phyloP scores from a whole-genome alignment of 2,329 filamentous ascomycete genomes.

The Fusarium drepaniforme region DNA sequence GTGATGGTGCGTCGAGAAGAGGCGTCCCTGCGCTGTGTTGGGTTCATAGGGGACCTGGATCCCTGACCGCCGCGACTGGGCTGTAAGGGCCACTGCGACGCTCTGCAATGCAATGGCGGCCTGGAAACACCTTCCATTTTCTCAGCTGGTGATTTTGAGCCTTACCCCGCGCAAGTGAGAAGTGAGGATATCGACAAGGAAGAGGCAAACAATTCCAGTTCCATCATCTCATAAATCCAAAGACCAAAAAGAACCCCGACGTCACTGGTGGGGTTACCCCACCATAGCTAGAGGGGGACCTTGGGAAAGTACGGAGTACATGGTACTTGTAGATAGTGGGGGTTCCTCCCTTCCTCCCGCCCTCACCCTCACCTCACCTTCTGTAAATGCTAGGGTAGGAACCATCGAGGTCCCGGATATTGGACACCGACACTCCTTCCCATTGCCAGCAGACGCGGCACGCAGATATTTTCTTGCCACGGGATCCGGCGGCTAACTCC shows the following conservation, averaged over 20 bases:
- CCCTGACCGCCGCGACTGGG: neutral
- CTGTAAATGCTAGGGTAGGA: neutral
- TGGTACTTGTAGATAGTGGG: conserved; percentile 5
- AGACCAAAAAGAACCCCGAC: conserved; percentile 16
- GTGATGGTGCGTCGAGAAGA: neutral
- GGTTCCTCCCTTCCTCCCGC: neutral
- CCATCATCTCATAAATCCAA: neutral
- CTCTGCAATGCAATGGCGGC: neutral
- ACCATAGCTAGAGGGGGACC: conserved; percentile 16
- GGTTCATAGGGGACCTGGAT: neutral
- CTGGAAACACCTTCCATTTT: neutral
- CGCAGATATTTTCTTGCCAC: conserved; percentile 5
- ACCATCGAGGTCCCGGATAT: conserved; percentile 2
- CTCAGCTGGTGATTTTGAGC: neutral
- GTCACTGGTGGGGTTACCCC: conserved; percentile 35
- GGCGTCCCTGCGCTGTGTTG: neutral
- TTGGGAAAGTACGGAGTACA: neutral
- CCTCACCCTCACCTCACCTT: neutral
- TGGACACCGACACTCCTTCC: conserved; percentile 1
- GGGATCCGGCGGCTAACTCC: neutral
- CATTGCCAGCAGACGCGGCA: neutral
- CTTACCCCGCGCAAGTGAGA: conserved; percentile 14
- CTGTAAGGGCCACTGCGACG: conserved; percentile 4
- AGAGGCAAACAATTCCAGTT: neutral
- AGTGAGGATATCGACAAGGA: conserved; percentile 14